A percentile compares a stretch with the other conserved stretches of the same genome.
These are phyloP conservation scores for Tubosaeta sp. DNA, from an alignment of 768 basidiomycete species.

Conservation along the genomic window DNA sequence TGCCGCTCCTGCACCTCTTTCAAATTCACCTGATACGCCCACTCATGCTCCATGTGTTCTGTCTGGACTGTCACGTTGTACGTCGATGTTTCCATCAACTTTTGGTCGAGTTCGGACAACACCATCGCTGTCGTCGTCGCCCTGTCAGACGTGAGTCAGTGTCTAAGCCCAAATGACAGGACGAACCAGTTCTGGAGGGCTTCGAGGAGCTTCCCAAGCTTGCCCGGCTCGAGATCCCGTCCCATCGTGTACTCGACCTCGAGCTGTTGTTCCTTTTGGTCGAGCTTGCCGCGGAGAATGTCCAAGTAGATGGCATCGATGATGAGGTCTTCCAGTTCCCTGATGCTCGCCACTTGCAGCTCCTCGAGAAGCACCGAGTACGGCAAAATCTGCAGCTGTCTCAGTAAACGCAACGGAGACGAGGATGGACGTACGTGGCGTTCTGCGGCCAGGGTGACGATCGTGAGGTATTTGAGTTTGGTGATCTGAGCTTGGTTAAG, in stretches of 20 bases:
- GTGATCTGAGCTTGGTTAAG: conserved; percentile 69
- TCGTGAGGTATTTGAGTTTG: conserved; percentile 91
- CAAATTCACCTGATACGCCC: conserved; percentile 44
- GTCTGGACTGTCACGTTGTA: conserved; percentile 39
- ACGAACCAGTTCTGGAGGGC: conserved; percentile 67
- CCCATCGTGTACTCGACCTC: conserved; percentile 94
- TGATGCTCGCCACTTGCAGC: conserved; percentile 73
- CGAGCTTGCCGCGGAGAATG: conserved; percentile 84
- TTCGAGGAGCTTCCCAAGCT: conserved; percentile 53
- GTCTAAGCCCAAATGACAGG: neutral
- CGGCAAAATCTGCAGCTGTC: conserved; percentile 60
- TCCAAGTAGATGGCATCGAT: conserved; percentile 96
- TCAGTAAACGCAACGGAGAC: neutral
- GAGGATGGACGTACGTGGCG: conserved; percentile 55
- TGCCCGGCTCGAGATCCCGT: conserved; percentile 79
- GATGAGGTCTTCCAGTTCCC: conserved; percentile 93
- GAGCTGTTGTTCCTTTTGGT: conserved; percentile 85
- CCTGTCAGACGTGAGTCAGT: conserved; percentile 38
- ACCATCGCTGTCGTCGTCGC: conserved; percentile 67
- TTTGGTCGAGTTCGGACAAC: conserved; percentile 66
- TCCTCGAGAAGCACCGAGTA: conserved; percentile 68
- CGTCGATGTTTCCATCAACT: conserved; percentile 53
- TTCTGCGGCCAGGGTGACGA: conserved; percentile 77
- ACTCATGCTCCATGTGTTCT: conserved; percentile 54
- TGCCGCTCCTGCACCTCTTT: conserved; percentile 62